Percentiles rank a stretch among this genome's conserved stretches.
Evolutionary conservation across 176 grass and related monocot genomes (phyloP).

Genomic region (Zizania latifolia): DNA sequence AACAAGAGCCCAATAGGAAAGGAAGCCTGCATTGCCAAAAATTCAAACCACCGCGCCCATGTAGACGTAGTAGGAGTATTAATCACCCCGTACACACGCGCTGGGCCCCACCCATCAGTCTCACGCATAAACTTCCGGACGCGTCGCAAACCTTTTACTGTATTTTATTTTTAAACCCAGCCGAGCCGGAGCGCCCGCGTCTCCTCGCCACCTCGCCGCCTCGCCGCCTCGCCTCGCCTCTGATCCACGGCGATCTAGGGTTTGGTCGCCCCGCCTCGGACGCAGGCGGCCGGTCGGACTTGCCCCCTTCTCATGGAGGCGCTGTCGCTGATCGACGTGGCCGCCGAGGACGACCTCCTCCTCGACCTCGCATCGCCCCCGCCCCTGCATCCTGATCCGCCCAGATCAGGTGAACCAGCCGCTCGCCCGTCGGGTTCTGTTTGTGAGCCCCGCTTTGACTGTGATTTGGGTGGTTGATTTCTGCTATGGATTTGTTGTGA

Average conservation of each 20-base stretch:
- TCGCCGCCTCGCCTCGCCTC: neutral
- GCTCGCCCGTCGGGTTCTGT: neutral
- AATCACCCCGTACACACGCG: neutral
- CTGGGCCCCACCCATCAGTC: neutral
- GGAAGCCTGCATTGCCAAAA: conserved; percentile 7
- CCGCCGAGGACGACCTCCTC: conserved; percentile 63
- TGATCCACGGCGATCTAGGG: conserved; percentile 40
- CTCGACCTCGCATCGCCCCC: conserved; percentile 33
- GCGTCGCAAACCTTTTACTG: neutral
- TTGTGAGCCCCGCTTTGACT: neutral
- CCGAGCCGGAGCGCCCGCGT: too few species aligned
- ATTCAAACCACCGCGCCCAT: conserved; percentile 45
- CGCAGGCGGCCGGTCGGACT: too few species aligned
- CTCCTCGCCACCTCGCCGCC: too few species aligned
- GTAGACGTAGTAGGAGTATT: neutral
- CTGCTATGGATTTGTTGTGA: neutral
- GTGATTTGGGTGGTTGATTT: neutral
- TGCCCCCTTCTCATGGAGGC: conserved; percentile 38
- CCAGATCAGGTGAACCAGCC: conserved; percentile 27
- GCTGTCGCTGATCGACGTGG: conserved; percentile 64
- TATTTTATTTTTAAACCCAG: too few species aligned
- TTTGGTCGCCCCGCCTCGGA: neutral
- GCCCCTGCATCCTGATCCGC: conserved; percentile 27
- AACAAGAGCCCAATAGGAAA: neutral
- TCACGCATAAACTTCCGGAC: neutral